Conservation (phyloP, 1,139 yeast genomes). For the Petasospora rhodanensis region DNA sequence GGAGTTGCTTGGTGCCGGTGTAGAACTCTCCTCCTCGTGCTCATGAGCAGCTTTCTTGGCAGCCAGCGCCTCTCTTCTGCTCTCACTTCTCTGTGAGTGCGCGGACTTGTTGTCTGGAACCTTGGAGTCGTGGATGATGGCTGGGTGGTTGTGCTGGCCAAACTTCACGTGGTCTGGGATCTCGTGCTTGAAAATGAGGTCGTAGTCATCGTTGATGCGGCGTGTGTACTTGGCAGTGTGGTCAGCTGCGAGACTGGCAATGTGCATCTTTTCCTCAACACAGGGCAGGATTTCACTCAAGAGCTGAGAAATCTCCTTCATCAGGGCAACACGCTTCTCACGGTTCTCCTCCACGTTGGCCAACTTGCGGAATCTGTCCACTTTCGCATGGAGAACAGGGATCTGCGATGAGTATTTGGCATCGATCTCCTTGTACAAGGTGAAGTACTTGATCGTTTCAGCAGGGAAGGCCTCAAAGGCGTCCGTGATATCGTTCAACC, state of each 20-base stretch:
- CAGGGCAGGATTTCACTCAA: conserved; percentile 83
- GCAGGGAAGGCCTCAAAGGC: conserved; percentile 87
- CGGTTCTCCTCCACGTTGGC: conserved; percentile 8
- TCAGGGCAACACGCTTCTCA: conserved; percentile 14
- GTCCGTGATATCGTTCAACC: conserved; percentile 86
- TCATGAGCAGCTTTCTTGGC: conserved; percentile 51
- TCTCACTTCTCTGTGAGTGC: conserved; percentile 72
- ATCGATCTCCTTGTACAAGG: conserved; percentile 86
- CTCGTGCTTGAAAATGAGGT: conserved; percentile 65
- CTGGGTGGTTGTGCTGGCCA: conserved; percentile 87
- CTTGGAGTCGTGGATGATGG: conserved; percentile 57
- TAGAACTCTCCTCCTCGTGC: conserved; percentile 13
- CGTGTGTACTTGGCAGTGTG: conserved; percentile 62
- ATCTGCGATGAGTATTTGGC: conserved; percentile 82
- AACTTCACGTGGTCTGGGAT: conserved; percentile 53
- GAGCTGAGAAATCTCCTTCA: conserved; percentile 36
- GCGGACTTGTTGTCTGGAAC: conserved; percentile 49
- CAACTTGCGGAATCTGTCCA: conserved; percentile 47
- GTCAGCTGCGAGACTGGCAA: conserved; percentile 87
- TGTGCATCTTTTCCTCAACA: conserved; percentile 95
- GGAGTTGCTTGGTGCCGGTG: conserved; percentile 5
- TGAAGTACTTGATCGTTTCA: conserved; percentile 80
- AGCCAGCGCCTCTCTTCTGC: conserved; percentile 87
- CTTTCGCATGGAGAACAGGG: conserved; percentile 60
- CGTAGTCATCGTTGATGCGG: conserved; percentile 77